Base-by-base conservation (phyloP, 2,329 filamentous ascomycete species). In the Trichoderma cornu-damae region DNA sequence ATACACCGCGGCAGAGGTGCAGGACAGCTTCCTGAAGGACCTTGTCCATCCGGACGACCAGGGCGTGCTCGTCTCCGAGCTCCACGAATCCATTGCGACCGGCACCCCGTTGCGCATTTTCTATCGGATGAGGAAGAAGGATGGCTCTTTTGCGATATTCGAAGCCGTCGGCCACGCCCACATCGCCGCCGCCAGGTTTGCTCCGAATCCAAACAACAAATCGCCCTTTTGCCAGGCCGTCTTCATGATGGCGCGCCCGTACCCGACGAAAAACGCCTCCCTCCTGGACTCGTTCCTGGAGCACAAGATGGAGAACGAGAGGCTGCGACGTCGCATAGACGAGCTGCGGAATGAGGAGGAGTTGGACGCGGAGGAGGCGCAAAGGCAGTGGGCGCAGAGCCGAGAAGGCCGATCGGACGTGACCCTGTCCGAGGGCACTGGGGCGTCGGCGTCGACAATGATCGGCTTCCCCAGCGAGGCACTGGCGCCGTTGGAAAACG, bases 251-350 rank as follows among this genome's bases (percentile, higher is more conserved):
- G 86, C 90, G 7, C 83, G 92, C 18, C 89, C 89, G 1, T 96
- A 96, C 70, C 91, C 90, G 4, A 95, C 89, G 28, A 92, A 89
- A 73, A 96, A 93, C 68, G 87, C 90, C 1, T 83, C 83, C 3
- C 79, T 96, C 9, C 79, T 96, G 18, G 92, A 97, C 73, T 95
- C 91, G 0, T 96, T 96, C 66, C 78, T 97, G 26, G 93, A 97
- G 70, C 92, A 96, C 75, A 96, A 96, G 73, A 93, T 96, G 55
- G 93, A 96, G 71, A 96, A 96, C 66, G 91, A 96, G 74, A 84
- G 92, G 4, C 73, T 97, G 48, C 85, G 84, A 66, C 88, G 90
- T 65, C 85, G 90, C 42, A 96, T 97, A 61, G 85, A 87, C 16
- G 90, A 95, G 72, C 77, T 96, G 55, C 89, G 89, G 64, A 81